These are phyloP conservation scores for Salisapilia sapeloensis DNA, from an alignment of 352 stramenopile species.

Conservation along the genomic window DNA sequence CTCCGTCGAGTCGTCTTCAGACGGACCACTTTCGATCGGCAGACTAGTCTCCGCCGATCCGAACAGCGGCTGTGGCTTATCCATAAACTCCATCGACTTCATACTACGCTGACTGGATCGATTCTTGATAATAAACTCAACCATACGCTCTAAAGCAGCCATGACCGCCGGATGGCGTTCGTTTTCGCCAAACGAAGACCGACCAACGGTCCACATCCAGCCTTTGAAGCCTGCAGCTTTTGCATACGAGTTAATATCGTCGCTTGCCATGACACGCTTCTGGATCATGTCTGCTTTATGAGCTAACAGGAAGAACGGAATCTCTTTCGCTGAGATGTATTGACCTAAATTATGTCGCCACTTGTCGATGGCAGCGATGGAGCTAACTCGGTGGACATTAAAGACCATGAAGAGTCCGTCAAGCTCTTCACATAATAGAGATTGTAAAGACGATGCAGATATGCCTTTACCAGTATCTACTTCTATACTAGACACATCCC, in stretches of 20 bases:
- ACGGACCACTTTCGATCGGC: slow-evolving; percentile 20
- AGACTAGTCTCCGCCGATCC: neutral
- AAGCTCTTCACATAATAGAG: slow-evolving; percentile 56
- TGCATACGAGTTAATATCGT: slow-evolving; percentile 68
- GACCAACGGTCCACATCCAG: slow-evolving; percentile 77
- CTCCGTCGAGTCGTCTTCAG: slow-evolving; percentile 33
- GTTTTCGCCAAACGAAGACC: slow-evolving; percentile 61
- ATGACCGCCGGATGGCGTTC: slow-evolving; percentile 60
- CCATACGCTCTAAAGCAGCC: slow-evolving; percentile 59
- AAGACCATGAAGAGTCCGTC: slow-evolving; percentile 81
- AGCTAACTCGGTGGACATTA: slow-evolving; percentile 77
- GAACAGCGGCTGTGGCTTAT: slow-evolving; percentile 13
- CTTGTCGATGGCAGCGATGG: slow-evolving; percentile 70
- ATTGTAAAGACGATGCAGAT: slow-evolving; percentile 34
- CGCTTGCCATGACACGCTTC: slow-evolving; percentile 74
- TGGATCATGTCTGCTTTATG: slow-evolving; percentile 75
- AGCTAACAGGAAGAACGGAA: slow-evolving; percentile 59
- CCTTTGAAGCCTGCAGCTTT: slow-evolving; percentile 50
- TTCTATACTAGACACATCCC: slow-evolving; percentile 64
- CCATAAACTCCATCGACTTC: neutral
- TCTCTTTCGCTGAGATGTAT: slow-evolving; percentile 56
- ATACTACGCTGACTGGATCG: slow-evolving; percentile 7
- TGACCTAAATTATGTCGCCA: slow-evolving; percentile 58
- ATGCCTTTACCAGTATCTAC: slow-evolving; percentile 16
- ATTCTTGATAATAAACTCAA: slow-evolving; percentile 29